Evolutionary conservation across 148 eudicot genomes (phyloP).

Genomic region (Linanthus parryae): DNA sequence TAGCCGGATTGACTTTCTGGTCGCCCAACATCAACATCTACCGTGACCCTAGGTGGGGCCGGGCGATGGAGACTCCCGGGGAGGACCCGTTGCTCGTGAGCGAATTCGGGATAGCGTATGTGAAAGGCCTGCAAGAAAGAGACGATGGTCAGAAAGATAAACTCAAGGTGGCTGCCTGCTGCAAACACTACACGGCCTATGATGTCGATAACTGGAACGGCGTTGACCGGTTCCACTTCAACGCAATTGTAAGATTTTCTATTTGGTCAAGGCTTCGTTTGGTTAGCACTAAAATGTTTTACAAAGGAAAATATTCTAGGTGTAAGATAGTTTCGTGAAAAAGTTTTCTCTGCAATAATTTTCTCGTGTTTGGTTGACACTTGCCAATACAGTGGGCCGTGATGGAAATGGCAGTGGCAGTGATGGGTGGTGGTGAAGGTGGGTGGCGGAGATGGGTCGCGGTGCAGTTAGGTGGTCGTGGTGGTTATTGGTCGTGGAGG

Average conservation of each 20-base stretch:
- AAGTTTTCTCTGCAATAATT: too few species aligned
- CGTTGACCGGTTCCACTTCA: conserved; percentile 38
- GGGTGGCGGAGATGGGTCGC: too few species aligned
- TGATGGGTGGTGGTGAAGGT: neutral
- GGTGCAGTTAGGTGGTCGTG: too few species aligned
- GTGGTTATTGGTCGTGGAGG: too few species aligned
- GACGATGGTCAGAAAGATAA: conserved; percentile 21
- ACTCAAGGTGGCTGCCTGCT: conserved; percentile 61
- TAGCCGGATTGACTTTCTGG: conserved; percentile 66
- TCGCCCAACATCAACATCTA: conserved; percentile 69
- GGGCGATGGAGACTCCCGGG: conserved; percentile 77
- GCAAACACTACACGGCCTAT: conserved; percentile 59
- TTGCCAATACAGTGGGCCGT: too few species aligned
- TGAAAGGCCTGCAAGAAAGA: conserved; percentile 47
- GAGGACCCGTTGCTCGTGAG: conserved; percentile 59
- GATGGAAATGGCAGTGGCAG: neutral
- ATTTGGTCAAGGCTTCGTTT: too few species aligned
- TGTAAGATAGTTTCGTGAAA: too few species aligned
- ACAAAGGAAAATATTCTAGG: too few species aligned
- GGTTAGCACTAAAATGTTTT: too few species aligned
- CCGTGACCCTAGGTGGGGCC: conserved; percentile 78
- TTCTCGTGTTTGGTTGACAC: too few species aligned
- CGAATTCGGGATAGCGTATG: conserved; percentile 37
- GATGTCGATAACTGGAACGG: conserved; percentile 61
- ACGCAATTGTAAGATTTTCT: conserved; percentile 51